Base-by-base conservation (phyloP, 2,329 filamentous ascomycete genomes). In the Pezicula radicicola region DNA sequence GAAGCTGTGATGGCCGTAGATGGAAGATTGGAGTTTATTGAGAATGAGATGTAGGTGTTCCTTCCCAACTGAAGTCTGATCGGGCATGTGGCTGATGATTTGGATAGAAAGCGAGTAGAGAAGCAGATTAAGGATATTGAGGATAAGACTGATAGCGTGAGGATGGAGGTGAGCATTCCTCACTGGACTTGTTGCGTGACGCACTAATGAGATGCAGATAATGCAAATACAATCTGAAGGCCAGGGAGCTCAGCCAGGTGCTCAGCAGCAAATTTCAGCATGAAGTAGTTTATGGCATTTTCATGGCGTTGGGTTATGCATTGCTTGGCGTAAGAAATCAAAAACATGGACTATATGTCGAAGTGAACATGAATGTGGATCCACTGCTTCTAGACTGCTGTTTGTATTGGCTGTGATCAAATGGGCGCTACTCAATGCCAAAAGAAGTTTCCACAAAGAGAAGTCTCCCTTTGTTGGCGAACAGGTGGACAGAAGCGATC, bases 1-100 rank as follows among this genome's bases (percentile, higher is more conserved):
- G 94, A 99, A 69, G 94, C 94, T 0, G 85, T 91, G 59, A 88
- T 89, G 77, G 92, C 91, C 0, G 94, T 99, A 16, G 91, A 95
- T 62, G 90, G 90, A 18, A 84, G 94, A 21, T 71, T 99, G 47
- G 91, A 96, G 60, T 97, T 93, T 66, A 99, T 99, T 60, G 81
- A 86, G 59, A 90, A 93, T 65, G 93, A 99, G 68, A 94, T 97
- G 91, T 96, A 69, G 70, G 85, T 68, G 15, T 48, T 12, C 8
- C 12, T 9, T 19, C 16, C 30, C 19, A 27, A 7, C 9, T 7
- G 19, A 10, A 39, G 15, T 16, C 3, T 4, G 30, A 33, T 33
- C 7, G n/a, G 19, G 16, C 37, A 3, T n/a, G 35, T 19, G 18
- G 39, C 57, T 62, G 48, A 62, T 44, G 3, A 15, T 35, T 21